Evolutionary conservation across 805 yeast species (phyloP).

Genomic region (Ogataea zsoltii): DNA sequence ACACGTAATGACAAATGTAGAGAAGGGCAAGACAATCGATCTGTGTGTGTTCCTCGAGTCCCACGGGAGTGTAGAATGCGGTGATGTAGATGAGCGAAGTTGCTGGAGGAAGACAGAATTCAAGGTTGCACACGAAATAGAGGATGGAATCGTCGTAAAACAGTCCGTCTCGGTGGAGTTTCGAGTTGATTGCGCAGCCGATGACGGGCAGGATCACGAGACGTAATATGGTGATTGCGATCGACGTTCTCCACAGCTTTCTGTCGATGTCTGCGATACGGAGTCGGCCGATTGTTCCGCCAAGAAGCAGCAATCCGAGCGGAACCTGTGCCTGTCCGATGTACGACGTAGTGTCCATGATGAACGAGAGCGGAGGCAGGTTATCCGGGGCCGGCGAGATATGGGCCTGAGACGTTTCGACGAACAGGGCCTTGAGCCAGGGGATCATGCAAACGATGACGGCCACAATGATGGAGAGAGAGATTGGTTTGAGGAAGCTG

Average conservation of each 20-base stretch:
- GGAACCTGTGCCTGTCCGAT: slow-evolving; percentile 90
- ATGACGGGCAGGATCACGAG: slow-evolving; percentile 75
- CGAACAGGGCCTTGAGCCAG: slow-evolving; percentile 75
- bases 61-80: slow-evolving; percentile 78
- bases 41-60: slow-evolving; percentile 52
- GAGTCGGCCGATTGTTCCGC: slow-evolving; percentile 85
- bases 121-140: slow-evolving; percentile 70
- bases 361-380: slow-evolving; percentile 77
- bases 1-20: slow-evolving; percentile 71
- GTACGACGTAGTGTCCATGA: slow-evolving; percentile 79
- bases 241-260: slow-evolving; percentile 71
- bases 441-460: slow-evolving; percentile 80
- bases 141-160: slow-evolving; percentile 59
- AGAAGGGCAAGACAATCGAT: slow-evolving; percentile 84
- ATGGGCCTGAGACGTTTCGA: slow-evolving; percentile 43
- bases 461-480: slow-evolving; percentile 66
- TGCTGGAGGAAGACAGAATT: slow-evolving; percentile 83
- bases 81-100: slow-evolving; percentile 87
- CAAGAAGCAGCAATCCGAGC: slow-evolving; percentile 75
- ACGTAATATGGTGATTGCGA: slow-evolving; percentile 55
- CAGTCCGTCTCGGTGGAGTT: slow-evolving; percentile 63
- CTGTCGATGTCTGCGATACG: slow-evolving; percentile 57
- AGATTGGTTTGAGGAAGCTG: slow-evolving; percentile 69
- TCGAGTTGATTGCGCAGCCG: slow-evolving; percentile 69
- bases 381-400: slow-evolving; percentile 82